Evolutionary conservation across 345 rosid species (phyloP).

Genomic region (Reutealis trisperma): DNA sequence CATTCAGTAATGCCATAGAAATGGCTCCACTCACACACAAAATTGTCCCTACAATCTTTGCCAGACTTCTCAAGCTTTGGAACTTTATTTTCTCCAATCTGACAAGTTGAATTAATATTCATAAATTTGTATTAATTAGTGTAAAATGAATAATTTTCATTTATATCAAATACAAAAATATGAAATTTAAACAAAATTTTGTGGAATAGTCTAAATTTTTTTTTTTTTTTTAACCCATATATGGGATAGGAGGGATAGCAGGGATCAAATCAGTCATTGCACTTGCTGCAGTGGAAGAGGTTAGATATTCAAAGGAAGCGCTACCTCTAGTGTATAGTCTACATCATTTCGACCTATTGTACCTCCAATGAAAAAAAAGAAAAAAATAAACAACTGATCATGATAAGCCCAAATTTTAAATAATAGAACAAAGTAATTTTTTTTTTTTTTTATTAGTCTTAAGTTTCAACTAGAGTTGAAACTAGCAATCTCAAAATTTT

Average conservation of each 20-base stretch:
- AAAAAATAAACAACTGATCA: too few relatives aligned
- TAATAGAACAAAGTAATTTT: too few relatives aligned
- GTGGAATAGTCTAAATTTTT: not conserved
- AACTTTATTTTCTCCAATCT: slow-evolving; percentile 45
- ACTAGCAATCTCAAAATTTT: too few relatives aligned
- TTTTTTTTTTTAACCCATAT: slow-evolving; percentile 37
- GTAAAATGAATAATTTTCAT: not conserved
- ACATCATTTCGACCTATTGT: too few relatives aligned
- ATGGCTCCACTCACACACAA: slow-evolving; percentile 60
- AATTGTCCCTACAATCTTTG: slow-evolving; percentile 41
- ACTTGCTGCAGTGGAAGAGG: slow-evolving; percentile 42
- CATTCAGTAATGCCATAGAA: slow-evolving; percentile 59
- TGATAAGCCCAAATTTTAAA: too few relatives aligned
- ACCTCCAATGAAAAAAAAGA: too few relatives aligned
- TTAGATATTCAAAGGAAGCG: slow-evolving; percentile 39
- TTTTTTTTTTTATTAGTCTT: too few relatives aligned
- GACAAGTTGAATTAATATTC: not conserved
- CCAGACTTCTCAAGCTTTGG: slow-evolving; percentile 25
- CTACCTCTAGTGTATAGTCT: too few relatives aligned
- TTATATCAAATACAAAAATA: too few relatives aligned
- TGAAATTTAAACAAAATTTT: not conserved
- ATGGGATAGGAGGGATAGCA: slow-evolving; percentile 39
- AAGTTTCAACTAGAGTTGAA: too few relatives aligned
- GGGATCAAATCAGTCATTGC: slow-evolving; percentile 42
- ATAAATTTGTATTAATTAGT: not conserved